Percentiles rank a stretch among this genome's conserved stretches.
phyloP scores from a whole-genome alignment of 768 basidiomycete species.

The Termitomyces sp. region DNA sequence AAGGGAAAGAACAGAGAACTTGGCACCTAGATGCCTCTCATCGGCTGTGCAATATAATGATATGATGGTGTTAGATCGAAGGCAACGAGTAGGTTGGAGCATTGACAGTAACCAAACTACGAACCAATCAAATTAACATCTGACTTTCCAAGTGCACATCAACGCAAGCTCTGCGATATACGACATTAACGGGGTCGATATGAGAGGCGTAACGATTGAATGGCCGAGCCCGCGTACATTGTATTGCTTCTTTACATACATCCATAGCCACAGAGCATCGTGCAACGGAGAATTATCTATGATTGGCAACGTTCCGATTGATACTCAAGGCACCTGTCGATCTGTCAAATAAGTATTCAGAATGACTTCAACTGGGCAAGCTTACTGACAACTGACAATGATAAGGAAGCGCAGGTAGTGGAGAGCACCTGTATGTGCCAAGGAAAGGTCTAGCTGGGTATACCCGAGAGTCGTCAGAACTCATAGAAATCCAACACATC shows the following conservation, averaged over 20 bases:
- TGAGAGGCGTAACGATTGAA: not conserved
- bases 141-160: not conserved
- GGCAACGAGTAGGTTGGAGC: not conserved
- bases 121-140: not conserved
- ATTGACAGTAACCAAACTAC: slow-evolving; percentile 11
- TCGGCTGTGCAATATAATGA: slow-evolving; percentile 8
- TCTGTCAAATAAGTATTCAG: slow-evolving; percentile 13
- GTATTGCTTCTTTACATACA: not conserved
- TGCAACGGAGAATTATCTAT: not conserved
- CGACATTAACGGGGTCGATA: not conserved
- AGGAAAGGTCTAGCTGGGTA: not conserved
- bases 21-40: not conserved
- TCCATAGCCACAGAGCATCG: not conserved
- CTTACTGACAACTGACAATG: not conserved
- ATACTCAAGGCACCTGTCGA: slow-evolving; percentile 9
- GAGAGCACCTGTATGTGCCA: not conserved
- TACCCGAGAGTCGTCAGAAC: not conserved
- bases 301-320: not conserved
- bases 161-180: not conserved
- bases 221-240: not conserved
- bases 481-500: not conserved
- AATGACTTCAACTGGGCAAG: not conserved
- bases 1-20: slow-evolving; percentile 9
- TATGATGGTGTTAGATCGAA: slow-evolving; percentile 5
- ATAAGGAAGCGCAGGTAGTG: too few species aligned